A percentile compares a stretch with the other conserved stretches of the same genome.
Evolutionary conservation across 2,329 filamentous ascomycete species (phyloP).

Genomic region (Alternaria tenuissima): DNA sequence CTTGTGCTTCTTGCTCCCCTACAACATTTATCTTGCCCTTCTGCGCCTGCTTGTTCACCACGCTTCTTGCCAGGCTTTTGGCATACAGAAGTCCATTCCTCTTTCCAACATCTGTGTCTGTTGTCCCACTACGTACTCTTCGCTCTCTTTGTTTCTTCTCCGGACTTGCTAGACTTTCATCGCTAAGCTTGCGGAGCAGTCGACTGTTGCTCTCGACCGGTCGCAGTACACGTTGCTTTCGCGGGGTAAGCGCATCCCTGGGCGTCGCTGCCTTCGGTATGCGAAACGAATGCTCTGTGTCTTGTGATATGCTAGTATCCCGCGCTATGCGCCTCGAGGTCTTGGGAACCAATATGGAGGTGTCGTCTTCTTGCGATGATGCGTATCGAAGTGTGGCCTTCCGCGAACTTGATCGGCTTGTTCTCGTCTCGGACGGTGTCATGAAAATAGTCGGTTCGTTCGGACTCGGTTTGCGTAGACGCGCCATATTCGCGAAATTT

Average conservation of each 20-base stretch:
- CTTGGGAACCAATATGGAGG: slow-evolving; percentile 36
- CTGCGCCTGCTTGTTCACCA: slow-evolving; percentile 31
- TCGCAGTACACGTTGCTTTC: slow-evolving; percentile 45
- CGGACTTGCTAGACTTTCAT: slow-evolving; percentile 41
- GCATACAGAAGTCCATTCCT: slow-evolving; percentile 33
- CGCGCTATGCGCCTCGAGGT: slow-evolving; percentile 35
- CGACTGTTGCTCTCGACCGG: slow-evolving; percentile 44
- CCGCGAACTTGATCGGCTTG: slow-evolving; percentile 39
- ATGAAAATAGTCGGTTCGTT: slow-evolving; percentile 34
- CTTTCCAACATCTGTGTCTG: slow-evolving; percentile 27
- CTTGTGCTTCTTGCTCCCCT: slow-evolving; percentile 21
- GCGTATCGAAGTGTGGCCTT: slow-evolving; percentile 28
- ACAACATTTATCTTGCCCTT: slow-evolving; percentile 27
- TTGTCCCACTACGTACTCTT: slow-evolving; percentile 23
- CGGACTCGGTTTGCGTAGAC: slow-evolving; percentile 44
- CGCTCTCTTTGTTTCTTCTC: slow-evolving; percentile 34
- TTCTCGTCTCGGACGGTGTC: slow-evolving; percentile 24
- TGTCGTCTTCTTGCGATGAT: slow-evolving; percentile 28
- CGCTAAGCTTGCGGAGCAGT: slow-evolving; percentile 37
- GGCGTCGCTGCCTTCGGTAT: slow-evolving; percentile 28
- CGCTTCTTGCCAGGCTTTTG: slow-evolving; percentile 40
- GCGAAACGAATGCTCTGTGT: slow-evolving; percentile 34
- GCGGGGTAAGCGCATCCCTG: slow-evolving; percentile 27
- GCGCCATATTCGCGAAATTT: slow-evolving; percentile 37
- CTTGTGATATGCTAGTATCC: slow-evolving; percentile 33